A percentile compares a stretch with the other conserved stretches of the same genome.
phyloP scores from a whole-genome alignment of 192 early-diverging fungal genomes.

The Gonapodya prolifera region DNA sequence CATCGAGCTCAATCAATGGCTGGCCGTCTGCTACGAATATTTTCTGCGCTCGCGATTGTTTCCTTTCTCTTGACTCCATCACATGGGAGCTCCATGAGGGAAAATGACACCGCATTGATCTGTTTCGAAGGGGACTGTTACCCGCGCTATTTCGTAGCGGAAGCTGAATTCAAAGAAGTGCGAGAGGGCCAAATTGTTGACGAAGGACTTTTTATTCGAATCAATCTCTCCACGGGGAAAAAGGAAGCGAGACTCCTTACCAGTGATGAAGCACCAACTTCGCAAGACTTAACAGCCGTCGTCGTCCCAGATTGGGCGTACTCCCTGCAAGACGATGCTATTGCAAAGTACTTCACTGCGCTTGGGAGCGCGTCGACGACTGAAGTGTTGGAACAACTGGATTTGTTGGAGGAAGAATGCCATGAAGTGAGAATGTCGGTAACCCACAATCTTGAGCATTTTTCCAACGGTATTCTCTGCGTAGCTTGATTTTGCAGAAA shows the following conservation, averaged over 20 bases:
- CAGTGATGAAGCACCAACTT: background rate
- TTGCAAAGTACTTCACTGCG: background rate
- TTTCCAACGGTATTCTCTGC: background rate
- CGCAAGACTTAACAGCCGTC: background rate
- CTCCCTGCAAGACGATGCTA: background rate
- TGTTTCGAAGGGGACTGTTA: conserved; percentile 18
- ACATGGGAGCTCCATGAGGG: too few species aligned
- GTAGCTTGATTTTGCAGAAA: background rate
- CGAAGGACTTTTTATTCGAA: background rate
- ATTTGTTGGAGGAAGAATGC: background rate
- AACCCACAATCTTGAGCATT: background rate
- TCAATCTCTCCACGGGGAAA: background rate
- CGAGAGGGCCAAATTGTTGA: background rate
- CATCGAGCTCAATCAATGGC: too few species aligned
- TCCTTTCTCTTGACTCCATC: too few species aligned
- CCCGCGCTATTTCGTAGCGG: background rate
- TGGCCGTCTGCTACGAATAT: too few species aligned
- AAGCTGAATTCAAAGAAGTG: background rate
- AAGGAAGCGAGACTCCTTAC: background rate
- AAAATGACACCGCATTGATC: conserved; percentile 51
- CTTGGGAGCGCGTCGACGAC: background rate
- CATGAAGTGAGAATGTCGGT: background rate
- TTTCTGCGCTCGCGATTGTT: too few species aligned
- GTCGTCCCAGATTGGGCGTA: background rate
- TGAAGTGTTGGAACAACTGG: background rate